Conservation (phyloP, 768 basidiomycete species). For the Tricholoma bakamatsutake region DNA sequence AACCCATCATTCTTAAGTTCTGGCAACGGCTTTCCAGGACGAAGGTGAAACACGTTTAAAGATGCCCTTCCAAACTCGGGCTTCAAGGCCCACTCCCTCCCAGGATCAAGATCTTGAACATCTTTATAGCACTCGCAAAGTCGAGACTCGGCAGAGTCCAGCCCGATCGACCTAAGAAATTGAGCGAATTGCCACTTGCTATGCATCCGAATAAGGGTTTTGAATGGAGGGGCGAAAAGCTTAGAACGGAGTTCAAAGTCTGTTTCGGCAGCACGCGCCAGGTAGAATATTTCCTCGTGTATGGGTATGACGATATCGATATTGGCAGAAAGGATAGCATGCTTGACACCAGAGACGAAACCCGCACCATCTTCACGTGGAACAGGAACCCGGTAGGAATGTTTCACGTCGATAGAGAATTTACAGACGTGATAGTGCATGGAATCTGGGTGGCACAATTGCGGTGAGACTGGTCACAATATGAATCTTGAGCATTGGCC, state of each 20-base stretch:
- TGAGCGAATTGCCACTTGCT: constrained; percentile 18
- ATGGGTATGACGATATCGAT: constrained; percentile 17
- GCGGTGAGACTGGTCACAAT: neutral
- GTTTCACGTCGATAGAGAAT: constrained; percentile 15
- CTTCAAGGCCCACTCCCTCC: constrained; percentile 15
- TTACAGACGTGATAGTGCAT: constrained; percentile 19
- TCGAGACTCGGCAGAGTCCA: constrained; percentile 9
- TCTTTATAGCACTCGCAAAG: constrained; percentile 12
- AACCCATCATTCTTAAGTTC: constrained; percentile 2
- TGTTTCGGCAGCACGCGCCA: constrained; percentile 13
- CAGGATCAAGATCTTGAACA: constrained; percentile 5
- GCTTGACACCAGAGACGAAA: constrained; percentile 9
- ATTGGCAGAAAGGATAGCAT: constrained; percentile 4
- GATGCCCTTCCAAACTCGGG: constrained; percentile 16
- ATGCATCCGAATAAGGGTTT: constrained; percentile 13
- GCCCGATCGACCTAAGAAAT: constrained; percentile 5
- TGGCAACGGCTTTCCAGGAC: constrained; percentile 11
- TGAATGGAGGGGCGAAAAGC: constrained; percentile 14
- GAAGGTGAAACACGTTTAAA: constrained; percentile 13
- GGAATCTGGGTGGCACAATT: constrained; percentile 4
- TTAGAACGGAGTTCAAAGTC: constrained; percentile 8
- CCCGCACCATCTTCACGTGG: neutral
- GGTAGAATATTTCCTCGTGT: constrained; percentile 17
- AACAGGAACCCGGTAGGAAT: constrained; percentile 11
- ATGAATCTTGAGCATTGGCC: neutral